Conservation (phyloP, 176 grass and related monocot genomes). For the Areca catechu region DNA sequence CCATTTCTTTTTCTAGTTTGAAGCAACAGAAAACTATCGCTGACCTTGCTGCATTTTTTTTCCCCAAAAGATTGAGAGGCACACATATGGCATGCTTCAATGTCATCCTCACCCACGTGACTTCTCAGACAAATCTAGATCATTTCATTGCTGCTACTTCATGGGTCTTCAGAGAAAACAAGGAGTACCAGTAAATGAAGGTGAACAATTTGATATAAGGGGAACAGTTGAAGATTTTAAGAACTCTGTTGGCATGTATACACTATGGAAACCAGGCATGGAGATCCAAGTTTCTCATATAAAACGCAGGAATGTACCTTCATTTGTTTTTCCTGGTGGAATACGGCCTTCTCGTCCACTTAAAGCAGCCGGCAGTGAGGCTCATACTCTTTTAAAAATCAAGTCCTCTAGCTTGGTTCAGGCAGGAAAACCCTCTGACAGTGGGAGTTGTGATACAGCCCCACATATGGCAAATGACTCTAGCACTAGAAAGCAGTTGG, state of each 20-base stretch:
- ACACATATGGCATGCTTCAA: constrained; percentile 58
- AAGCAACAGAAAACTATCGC: neutral
- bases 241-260: constrained; percentile 40
- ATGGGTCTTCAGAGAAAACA: constrained; percentile 82
- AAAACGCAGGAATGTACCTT: constrained; percentile 67
- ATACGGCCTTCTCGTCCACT: constrained; percentile 44
- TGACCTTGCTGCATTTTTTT: neutral
- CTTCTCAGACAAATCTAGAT: constrained; percentile 53
- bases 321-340: constrained; percentile 76
- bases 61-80: constrained; percentile 46
- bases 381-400: constrained; percentile 18
- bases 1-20: constrained; percentile 7
- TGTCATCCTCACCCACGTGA: constrained; percentile 65
- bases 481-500: constrained; percentile 12
- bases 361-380: constrained; percentile 23
- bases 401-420: constrained; percentile 34
- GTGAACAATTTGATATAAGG: constrained; percentile 81
- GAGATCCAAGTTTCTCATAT: constrained; percentile 74
- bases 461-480: constrained; percentile 15
- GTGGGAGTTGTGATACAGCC: constrained; percentile 14
- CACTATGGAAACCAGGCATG: constrained; percentile 55
- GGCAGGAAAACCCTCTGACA: constrained; percentile 15
- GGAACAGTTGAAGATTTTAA: constrained; percentile 83
- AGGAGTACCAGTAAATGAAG: constrained; percentile 45
- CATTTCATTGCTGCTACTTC: constrained; percentile 64